phyloP scores from a whole-genome alignment of 768 basidiomycete genomes.

The Boletus huronensis region DNA sequence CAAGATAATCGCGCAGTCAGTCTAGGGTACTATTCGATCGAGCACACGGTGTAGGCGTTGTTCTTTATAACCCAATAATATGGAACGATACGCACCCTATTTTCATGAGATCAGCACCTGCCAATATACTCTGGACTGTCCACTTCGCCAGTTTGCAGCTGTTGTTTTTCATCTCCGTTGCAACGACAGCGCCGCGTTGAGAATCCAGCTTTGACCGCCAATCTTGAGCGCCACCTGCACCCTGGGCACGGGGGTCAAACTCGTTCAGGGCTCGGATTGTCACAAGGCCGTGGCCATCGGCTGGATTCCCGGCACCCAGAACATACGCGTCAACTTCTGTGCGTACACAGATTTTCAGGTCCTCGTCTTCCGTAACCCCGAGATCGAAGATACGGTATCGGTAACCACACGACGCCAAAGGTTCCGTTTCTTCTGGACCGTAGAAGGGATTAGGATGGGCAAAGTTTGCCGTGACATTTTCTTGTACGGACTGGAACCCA shows the following conservation, averaged over 20 bases:
- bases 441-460: slow-evolving; percentile 95
- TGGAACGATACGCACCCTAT: slow-evolving; percentile 67
- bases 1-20: slow-evolving; percentile 13
- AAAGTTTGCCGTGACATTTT: slow-evolving; percentile 68
- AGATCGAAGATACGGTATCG: slow-evolving; percentile 95
- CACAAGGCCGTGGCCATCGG: slow-evolving; percentile 71
- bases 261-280: slow-evolving; percentile 96
- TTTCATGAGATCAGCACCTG: slow-evolving; percentile 95
- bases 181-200: slow-evolving; percentile 95
- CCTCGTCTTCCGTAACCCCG: slow-evolving; percentile 85
- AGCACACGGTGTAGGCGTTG: background rate
- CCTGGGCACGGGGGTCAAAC: slow-evolving; percentile 87
- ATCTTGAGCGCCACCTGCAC: slow-evolving; percentile 94
- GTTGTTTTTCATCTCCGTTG: slow-evolving; percentile 99
- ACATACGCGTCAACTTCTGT: slow-evolving; percentile 94
- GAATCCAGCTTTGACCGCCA: slow-evolving; percentile 97
- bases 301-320: slow-evolving; percentile 56
- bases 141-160: slow-evolving; percentile 96
- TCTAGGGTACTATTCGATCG: background rate
- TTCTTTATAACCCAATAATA: background rate
- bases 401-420: slow-evolving; percentile 94
- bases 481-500: slow-evolving; percentile 89
- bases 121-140: slow-evolving; percentile 92
- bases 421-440: slow-evolving; percentile 87
- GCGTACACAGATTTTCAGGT: slow-evolving; percentile 85